Percentiles rank a stretch among this genome's conserved stretches.
These are phyloP conservation scores for Dendrobium officinale DNA, from an alignment of 106 monocot genomes.

Conservation along the genomic window DNA sequence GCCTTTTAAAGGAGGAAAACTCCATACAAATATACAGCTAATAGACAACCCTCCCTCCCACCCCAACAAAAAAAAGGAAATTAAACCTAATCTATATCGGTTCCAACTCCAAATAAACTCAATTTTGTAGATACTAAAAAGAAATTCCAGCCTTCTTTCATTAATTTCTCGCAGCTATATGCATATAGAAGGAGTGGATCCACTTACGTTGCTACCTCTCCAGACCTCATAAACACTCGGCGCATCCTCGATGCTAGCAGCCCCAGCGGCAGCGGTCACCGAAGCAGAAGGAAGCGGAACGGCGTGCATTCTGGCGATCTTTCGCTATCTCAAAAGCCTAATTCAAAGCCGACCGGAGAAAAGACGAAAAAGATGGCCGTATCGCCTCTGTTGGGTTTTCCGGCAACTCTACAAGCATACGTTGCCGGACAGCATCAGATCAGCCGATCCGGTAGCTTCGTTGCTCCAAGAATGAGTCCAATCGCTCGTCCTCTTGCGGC, in stretches of 20 bases:
- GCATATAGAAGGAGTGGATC: background rate
- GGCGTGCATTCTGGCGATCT: slow-evolving; percentile 21
- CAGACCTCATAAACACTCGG: slow-evolving; percentile 69
- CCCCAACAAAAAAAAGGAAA: too few relatives aligned
- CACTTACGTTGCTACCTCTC: slow-evolving; percentile 79
- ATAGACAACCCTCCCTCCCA: background rate
- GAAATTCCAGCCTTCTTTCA: background rate
- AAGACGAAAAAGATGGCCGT: background rate
- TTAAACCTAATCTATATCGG: background rate
- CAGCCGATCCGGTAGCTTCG: background rate
- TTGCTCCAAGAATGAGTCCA: background rate
- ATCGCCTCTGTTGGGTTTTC: background rate
- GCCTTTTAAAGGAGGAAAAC: background rate
- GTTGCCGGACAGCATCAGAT: background rate
- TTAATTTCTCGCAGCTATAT: background rate
- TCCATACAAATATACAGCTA: background rate
- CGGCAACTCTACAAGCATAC: background rate
- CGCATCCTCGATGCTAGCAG: slow-evolving; percentile 12
- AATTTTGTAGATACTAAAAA: background rate
- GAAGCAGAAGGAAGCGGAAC: slow-evolving; percentile 12
- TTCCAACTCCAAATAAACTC: background rate
- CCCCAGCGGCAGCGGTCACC: background rate
- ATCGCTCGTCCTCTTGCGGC: background rate
- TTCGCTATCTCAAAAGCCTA: background rate
- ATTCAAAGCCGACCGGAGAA: background rate